phyloP scores from a whole-genome alignment of 139 green algal genomes.

The Coelastrella sp. region DNA sequence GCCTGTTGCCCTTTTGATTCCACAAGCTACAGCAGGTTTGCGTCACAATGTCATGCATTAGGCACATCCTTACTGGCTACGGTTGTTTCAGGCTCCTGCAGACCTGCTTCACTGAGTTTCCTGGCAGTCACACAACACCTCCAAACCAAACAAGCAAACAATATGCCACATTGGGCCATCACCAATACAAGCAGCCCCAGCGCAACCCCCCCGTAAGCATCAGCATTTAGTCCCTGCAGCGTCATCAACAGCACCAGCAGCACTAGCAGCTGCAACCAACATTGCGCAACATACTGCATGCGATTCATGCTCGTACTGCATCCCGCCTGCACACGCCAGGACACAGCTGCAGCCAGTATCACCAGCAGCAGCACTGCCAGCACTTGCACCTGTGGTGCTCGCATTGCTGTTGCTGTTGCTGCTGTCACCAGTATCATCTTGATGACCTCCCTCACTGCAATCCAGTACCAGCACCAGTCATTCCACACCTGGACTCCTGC shows the following conservation, averaged over 20 bases:
- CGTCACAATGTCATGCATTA: too few relatives aligned
- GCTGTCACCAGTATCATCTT: not conserved
- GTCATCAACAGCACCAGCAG: slow-evolving; percentile 28
- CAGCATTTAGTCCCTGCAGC: slow-evolving; percentile 4
- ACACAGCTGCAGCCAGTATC: not conserved
- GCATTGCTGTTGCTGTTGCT: slow-evolving; percentile 5
- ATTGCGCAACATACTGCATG: not conserved
- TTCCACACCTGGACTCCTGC: slow-evolving; percentile 27
- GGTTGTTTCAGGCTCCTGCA: not conserved
- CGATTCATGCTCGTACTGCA: slow-evolving; percentile 35
- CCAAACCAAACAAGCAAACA: not conserved
- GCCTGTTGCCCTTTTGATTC: too few relatives aligned
- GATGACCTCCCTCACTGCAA: not conserved
- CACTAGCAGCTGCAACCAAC: slow-evolving; percentile 26
- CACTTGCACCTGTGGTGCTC: not conserved
- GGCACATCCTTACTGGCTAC: not conserved
- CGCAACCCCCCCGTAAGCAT: not conserved
- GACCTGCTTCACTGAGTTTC: not conserved
- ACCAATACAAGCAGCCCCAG: slow-evolving; percentile 2
- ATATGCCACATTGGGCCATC: not conserved
- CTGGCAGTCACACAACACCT: not conserved
- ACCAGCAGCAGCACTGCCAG: slow-evolving; percentile 36
- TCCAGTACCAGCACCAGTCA: slow-evolving; percentile 32
- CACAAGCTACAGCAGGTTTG: too few relatives aligned
- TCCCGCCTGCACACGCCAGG: slow-evolving; percentile 22